These are phyloP conservation scores for Gentiana dahurica DNA, from an alignment of 257 asterid species.

Conservation along the genomic window DNA sequence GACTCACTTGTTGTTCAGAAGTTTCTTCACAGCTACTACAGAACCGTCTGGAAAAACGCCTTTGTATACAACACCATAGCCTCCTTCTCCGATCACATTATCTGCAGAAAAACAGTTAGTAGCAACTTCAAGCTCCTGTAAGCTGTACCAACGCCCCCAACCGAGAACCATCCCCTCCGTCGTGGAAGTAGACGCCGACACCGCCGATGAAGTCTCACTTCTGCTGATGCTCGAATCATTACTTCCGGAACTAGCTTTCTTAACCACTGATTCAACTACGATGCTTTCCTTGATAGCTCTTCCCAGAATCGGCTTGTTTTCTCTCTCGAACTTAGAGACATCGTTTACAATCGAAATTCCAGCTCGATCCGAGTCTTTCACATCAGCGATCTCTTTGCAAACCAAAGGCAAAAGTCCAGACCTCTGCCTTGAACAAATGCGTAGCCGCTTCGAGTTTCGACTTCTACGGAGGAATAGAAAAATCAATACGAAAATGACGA, in stretches of 20 bases:
- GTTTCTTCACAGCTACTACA: constrained; percentile 69
- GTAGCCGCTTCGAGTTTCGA: constrained; percentile 40
- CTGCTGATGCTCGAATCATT: constrained; percentile 61
- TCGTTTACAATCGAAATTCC: constrained; percentile 10
- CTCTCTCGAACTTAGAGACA: constrained; percentile 14
- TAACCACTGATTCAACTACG: constrained; percentile 26
- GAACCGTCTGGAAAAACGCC: constrained; percentile 55
- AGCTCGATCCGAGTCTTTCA: constrained; percentile 26
- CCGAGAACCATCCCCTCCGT: constrained; percentile 55
- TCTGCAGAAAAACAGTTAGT: constrained; percentile 44
- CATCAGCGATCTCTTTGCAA: constrained; percentile 22
- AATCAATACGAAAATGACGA: constrained; percentile 31
- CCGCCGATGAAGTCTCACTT: constrained; percentile 66
- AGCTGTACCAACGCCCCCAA: constrained; percentile 71
- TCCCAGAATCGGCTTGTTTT: constrained; percentile 30
- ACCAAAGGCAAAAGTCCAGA: constrained; percentile 55
- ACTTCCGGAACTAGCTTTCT: constrained; percentile 60
- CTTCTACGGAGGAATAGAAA: constrained; percentile 32
- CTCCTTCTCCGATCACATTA: constrained; percentile 85
- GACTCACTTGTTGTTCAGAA: constrained; percentile 67
- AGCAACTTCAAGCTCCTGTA: constrained; percentile 58
- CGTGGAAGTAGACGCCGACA: constrained; percentile 37
- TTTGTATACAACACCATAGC: constrained; percentile 73
- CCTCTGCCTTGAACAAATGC: constrained; percentile 26
- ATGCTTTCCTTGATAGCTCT: constrained; percentile 29